Conservation (phyloP, 2,329 filamentous ascomycete species). For the Epichloe amarillans region DNA sequence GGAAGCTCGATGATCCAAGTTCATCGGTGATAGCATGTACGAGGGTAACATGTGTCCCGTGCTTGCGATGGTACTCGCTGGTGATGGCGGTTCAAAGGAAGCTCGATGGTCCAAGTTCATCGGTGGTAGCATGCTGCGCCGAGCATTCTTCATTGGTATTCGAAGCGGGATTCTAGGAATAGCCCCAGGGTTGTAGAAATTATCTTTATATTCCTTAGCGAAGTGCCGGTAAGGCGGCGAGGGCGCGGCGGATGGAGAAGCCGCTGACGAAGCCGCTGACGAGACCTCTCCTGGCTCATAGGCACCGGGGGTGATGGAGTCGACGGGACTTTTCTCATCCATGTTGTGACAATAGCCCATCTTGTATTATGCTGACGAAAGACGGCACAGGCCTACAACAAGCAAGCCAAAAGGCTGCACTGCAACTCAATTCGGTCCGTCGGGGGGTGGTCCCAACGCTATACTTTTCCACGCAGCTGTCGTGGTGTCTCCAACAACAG, state of each 20-base stretch:
- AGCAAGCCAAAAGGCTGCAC: too few relatives aligned
- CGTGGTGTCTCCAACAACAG: not conserved
- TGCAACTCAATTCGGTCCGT: too few relatives aligned
- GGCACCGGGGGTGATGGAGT: not conserved
- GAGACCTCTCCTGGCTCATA: conserved; percentile 5
- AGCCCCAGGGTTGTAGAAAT: conserved; percentile 9
- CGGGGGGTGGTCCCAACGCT: not conserved
- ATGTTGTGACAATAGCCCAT: not conserved
- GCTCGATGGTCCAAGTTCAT: not conserved
- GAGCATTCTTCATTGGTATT: conserved; percentile 17
- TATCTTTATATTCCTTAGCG: conserved; percentile 22
- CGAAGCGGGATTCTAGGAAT: conserved; percentile 15
- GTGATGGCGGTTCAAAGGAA: conserved; percentile 13
- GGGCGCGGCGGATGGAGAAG: conserved; percentile 15
- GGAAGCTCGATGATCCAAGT: not conserved
- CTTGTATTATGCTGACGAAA: not conserved
- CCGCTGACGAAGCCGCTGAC: conserved; percentile 11
- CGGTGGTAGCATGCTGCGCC: conserved; percentile 9
- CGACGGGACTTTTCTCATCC: not conserved
- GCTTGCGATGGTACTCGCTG: conserved; percentile 8
- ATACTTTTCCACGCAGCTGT: not conserved
- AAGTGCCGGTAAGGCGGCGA: conserved; percentile 18
- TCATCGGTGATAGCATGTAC: not conserved
- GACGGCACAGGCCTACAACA: not conserved
- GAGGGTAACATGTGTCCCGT: conserved; percentile 4